A percentile compares a stretch with the other conserved stretches of the same genome.
Evolutionary conservation across 2,329 filamentous ascomycete species (phyloP).

Genomic region (Ophiobolus disseminans): DNA sequence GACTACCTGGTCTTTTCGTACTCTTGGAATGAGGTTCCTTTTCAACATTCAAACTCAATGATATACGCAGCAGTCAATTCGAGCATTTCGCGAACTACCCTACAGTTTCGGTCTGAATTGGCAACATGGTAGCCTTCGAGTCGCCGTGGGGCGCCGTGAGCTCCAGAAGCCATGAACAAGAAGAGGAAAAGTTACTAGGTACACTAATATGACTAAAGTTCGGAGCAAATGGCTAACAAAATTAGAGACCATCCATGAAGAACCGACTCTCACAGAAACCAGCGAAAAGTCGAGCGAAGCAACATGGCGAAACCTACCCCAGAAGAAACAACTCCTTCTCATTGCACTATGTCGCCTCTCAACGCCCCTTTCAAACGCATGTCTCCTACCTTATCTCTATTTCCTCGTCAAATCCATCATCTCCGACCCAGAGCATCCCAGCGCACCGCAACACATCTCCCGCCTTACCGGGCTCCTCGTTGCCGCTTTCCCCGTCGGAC

Average conservation of each 20-base stretch:
- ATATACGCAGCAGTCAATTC: no score
- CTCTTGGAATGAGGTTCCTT: not conserved
- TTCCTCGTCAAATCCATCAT: conserved; percentile 80
- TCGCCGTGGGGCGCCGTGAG: conserved; percentile 6
- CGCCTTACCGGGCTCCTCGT: conserved; percentile 77
- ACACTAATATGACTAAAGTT: not conserved
- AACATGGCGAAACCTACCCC: conserved; percentile 74
- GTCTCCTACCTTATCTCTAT: conserved; percentile 73
- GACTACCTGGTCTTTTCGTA: not conserved
- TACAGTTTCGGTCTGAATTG: no score
- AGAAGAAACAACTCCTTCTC: conserved; percentile 76
- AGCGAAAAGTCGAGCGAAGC: conserved; percentile 53
- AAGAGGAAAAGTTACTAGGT: conserved; percentile 26
- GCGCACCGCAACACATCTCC: conserved; percentile 68
- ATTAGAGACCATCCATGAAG: conserved; percentile 4
- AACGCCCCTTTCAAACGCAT: conserved; percentile 79
- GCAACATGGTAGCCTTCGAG: not conserved
- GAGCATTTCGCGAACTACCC: no score
- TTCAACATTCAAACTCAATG: no score
- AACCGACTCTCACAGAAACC: no score
- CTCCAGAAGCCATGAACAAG: conserved; percentile 7
- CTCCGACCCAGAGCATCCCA: conserved; percentile 54
- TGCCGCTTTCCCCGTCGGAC: conserved; percentile 78
- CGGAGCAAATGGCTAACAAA: not conserved
- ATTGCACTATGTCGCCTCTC: conserved; percentile 79